A percentile compares a stretch with the other conserved stretches of the same genome.
These are phyloP conservation scores for Lyophyllum decastes DNA, from an alignment of 768 basidiomycete genomes.

Conservation along the genomic window DNA sequence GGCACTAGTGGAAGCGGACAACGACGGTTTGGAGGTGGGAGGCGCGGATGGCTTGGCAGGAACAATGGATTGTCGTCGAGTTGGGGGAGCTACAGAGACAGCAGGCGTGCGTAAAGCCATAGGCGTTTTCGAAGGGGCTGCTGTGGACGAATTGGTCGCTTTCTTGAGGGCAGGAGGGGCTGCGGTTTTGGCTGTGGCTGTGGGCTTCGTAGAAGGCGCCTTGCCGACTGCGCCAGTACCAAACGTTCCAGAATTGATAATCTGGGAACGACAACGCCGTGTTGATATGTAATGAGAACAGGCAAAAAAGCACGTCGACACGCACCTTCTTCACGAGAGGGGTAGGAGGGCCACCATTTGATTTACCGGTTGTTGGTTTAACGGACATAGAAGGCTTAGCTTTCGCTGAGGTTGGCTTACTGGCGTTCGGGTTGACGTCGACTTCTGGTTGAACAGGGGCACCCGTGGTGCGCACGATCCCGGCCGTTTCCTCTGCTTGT, in stretches of 20 bases:
- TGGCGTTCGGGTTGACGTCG: slow-evolving; percentile 24
- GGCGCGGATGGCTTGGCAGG: slow-evolving; percentile 38
- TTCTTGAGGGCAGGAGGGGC: slow-evolving; percentile 33
- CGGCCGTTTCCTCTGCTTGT: slow-evolving; percentile 23
- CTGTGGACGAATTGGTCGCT: slow-evolving; percentile 37
- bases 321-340: slow-evolving; percentile 70
- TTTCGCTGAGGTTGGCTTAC: slow-evolving; percentile 32
- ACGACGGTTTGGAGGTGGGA: slow-evolving; percentile 32
- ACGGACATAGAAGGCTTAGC: slow-evolving; percentile 36
- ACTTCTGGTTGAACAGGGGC: slow-evolving; percentile 18
- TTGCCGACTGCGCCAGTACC: slow-evolving; percentile 53
- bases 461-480: slow-evolving; percentile 6
- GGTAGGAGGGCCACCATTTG: slow-evolving; percentile 48
- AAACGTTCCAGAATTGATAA: slow-evolving; percentile 67
- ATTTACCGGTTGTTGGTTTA: slow-evolving; percentile 46
- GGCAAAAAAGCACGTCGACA: neutral
- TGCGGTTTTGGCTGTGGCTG: slow-evolving; percentile 19
- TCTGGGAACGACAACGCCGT: slow-evolving; percentile 35
- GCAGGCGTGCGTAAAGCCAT: slow-evolving; percentile 32
- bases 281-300: neutral
- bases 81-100: slow-evolving; percentile 33
- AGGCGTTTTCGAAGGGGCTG: slow-evolving; percentile 39
- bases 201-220: slow-evolving; percentile 43
- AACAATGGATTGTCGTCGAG: slow-evolving; percentile 46
- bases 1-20: slow-evolving; percentile 40